These are phyloP conservation scores for Mycena olivaceomarginata DNA, from an alignment of 768 basidiomycete genomes.

Conservation along the genomic window DNA sequence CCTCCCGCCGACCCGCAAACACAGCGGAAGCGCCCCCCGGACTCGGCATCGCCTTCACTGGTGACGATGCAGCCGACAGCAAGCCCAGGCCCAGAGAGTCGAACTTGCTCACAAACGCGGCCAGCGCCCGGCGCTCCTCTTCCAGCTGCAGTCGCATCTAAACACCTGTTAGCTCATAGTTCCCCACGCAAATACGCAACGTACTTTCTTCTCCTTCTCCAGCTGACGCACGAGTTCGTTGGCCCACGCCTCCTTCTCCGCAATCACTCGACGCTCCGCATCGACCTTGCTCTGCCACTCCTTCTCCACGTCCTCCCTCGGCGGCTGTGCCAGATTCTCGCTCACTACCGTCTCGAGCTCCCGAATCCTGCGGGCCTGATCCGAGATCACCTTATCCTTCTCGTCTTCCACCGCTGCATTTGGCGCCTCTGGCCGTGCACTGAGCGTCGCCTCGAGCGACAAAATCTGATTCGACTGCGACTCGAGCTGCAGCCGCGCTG, in stretches of 20 bases:
- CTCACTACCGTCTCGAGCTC: constrained; percentile 84
- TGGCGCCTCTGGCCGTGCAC: constrained; percentile 80
- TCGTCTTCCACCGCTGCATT: constrained; percentile 75
- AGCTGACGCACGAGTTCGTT: constrained; percentile 84
- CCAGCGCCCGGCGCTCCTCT: constrained; percentile 85
- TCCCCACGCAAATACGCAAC: constrained; percentile 43
- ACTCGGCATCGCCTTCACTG: constrained; percentile 69
- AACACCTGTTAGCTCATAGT: background rate
- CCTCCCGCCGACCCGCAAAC: constrained; percentile 68
- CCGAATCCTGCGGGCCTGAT: constrained; percentile 84
- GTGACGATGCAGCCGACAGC: constrained; percentile 54
- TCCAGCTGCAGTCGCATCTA: constrained; percentile 80
- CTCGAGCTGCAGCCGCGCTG: constrained; percentile 85
- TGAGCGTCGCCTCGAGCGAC: constrained; percentile 86
- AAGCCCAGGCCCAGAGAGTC: constrained; percentile 79
- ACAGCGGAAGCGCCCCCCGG: constrained; percentile 71
- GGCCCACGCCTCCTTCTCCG: constrained; percentile 85
- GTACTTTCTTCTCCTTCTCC: constrained; percentile 86
- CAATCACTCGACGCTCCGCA: constrained; percentile 73
- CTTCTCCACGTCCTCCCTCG: constrained; percentile 84
- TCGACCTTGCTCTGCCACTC: constrained; percentile 81
- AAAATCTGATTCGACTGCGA: constrained; percentile 90
- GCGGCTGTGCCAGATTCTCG: constrained; percentile 81
- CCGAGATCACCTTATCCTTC: constrained; percentile 84
- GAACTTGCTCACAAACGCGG: constrained; percentile 89